These are phyloP conservation scores for Haplosporangium gracile DNA, from an alignment of 192 early-diverging fungal species.

Conservation along the genomic window DNA sequence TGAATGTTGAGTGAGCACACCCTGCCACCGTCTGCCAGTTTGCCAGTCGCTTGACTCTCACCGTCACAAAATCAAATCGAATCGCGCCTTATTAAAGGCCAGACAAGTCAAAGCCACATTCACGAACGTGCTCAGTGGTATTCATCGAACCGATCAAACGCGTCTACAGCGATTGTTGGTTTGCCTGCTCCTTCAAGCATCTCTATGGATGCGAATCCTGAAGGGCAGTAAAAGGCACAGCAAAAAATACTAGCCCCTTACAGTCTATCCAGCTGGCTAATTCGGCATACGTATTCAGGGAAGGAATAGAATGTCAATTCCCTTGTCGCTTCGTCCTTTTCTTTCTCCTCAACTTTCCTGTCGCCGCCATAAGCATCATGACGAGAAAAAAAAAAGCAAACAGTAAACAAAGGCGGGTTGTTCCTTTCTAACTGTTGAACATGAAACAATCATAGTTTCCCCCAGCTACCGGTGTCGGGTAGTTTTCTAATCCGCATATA, in stretches of 20 bases:
- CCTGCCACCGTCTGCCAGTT: not conserved
- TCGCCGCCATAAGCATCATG: not conserved
- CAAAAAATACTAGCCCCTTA: no score
- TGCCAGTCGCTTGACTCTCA: not conserved
- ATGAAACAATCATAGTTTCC: not conserved
- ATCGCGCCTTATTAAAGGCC: not conserved
- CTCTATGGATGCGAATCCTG: no score
- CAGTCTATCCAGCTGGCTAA: not conserved
- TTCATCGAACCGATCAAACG: not conserved
- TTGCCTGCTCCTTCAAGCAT: no score
- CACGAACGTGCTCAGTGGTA: not conserved
- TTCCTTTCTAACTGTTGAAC: not conserved
- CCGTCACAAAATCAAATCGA: not conserved
- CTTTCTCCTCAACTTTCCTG: not conserved
- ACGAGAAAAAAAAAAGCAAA: not conserved
- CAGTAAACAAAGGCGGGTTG: not conserved
- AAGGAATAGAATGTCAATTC: constrained; percentile 21
- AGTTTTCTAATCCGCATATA: not conserved
- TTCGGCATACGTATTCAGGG: not conserved
- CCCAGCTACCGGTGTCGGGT: not conserved
- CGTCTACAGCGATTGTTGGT: not conserved
- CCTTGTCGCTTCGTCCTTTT: not conserved
- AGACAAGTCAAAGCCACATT: not conserved
- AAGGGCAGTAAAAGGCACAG: no score
- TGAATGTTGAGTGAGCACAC: no score